Evolutionary conservation across 2,329 filamentous ascomycete species (phyloP).

Genomic region (Neopestalotiopsis sp.): DNA sequence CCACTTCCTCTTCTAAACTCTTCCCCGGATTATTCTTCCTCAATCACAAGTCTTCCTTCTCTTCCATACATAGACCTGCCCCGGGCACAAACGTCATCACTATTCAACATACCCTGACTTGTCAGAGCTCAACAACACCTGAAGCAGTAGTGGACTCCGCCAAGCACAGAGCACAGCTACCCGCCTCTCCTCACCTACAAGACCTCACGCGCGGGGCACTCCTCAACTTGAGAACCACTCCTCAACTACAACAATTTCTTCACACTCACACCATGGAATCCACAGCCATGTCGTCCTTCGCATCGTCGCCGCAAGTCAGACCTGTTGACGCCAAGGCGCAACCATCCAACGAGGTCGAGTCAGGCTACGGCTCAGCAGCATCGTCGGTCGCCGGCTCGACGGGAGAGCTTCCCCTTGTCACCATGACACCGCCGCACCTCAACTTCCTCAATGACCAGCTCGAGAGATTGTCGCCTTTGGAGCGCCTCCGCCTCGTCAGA

Average conservation of each 20-base stretch:
- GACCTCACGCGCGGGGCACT: slow-evolving; percentile 36
- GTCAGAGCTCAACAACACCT: neutral
- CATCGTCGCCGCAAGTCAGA: slow-evolving; percentile 41
- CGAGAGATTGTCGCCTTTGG: slow-evolving; percentile 85
- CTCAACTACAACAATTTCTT: neutral
- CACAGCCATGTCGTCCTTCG: slow-evolving; percentile 43
- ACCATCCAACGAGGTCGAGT: slow-evolving; percentile 63
- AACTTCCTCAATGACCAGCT: slow-evolving; percentile 90
- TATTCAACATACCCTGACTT: neutral
- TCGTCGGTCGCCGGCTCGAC: slow-evolving; percentile 67
- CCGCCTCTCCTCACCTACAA: neutral
- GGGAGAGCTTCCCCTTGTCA: slow-evolving; percentile 72
- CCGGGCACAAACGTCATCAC: slow-evolving; percentile 1
- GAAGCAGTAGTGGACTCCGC: neutral
- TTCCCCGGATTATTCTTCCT: slow-evolving; percentile 11
- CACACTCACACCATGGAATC: slow-evolving; percentile 38
- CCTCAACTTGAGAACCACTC: neutral
- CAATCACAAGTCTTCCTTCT: slow-evolving; percentile 4
- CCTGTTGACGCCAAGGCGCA: slow-evolving; percentile 47
- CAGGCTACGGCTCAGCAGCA: slow-evolving; percentile 77
- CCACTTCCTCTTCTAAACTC: slow-evolving; percentile 7
- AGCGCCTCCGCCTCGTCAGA: slow-evolving; percentile 91
- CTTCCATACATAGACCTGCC: slow-evolving; percentile 1
- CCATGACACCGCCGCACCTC: slow-evolving; percentile 86
- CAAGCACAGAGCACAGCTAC: neutral